phyloP scores from a whole-genome alignment of 2,329 filamentous ascomycete genomes.

The Cladosporium austrohemisphaericum region DNA sequence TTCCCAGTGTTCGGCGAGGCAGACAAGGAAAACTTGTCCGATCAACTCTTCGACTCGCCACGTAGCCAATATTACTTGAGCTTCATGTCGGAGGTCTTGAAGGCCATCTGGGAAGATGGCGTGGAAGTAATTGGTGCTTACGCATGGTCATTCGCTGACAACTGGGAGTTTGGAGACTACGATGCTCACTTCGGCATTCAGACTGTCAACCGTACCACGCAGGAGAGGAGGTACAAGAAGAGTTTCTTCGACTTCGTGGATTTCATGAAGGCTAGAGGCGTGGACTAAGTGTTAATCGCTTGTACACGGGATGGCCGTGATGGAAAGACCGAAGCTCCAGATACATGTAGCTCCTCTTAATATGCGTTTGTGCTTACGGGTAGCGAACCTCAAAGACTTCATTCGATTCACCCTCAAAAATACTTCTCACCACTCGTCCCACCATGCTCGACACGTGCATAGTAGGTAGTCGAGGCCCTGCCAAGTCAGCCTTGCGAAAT shows the following conservation, averaged over 20 bases:
- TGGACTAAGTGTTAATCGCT: no score
- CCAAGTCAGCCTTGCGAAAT: constrained; percentile 1
- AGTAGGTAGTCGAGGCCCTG: neutral
- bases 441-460: no score
- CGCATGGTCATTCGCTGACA: constrained; percentile 35
- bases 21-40: constrained; percentile 39
- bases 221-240: constrained; percentile 35
- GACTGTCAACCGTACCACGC: constrained; percentile 37
- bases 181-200: constrained; percentile 54
- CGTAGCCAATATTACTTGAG: constrained; percentile 54
- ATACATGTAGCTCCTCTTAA: no score
- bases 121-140: constrained; percentile 33
- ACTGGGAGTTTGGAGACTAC: constrained; percentile 48
- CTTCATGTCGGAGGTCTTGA: constrained; percentile 37
- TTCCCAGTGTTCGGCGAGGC: constrained; percentile 45
- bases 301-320: no score
- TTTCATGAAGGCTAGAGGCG: constrained; percentile 18
- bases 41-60: constrained; percentile 53
- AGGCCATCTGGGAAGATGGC: constrained; percentile 30
- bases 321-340: no score
- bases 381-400: no score
- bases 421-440: no score
- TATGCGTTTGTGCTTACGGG: no score
- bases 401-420: no score
- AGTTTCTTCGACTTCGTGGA: constrained; percentile 37